phyloP scores from a whole-genome alignment of 1,284 basidiomycete genomes.

The Malassezia sympodialis region DNA sequence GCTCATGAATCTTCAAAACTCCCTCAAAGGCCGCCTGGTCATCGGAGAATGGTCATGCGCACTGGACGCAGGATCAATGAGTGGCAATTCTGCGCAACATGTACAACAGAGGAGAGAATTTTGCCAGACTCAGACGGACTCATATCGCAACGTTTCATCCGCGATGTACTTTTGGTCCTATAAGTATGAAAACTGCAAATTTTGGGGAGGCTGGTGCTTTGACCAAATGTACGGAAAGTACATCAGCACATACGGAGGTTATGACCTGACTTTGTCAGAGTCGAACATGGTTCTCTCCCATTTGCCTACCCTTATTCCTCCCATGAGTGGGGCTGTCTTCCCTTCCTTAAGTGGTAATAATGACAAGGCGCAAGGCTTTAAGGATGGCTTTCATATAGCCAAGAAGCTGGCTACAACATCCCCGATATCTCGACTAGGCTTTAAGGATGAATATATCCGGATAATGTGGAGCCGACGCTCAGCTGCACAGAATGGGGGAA shows the following conservation, averaged over 20 bases:
- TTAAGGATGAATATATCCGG: background rate
- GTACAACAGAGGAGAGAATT: slow-evolving; percentile 53
- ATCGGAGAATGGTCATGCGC: slow-evolving; percentile 54
- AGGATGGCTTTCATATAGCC: slow-evolving; percentile 7
- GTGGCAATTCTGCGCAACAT: slow-evolving; percentile 52
- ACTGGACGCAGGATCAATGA: slow-evolving; percentile 56
- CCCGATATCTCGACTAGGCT: slow-evolving; percentile 8
- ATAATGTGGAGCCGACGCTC: background rate
- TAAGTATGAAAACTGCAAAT: slow-evolving; percentile 47
- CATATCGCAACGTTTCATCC: slow-evolving; percentile 57
- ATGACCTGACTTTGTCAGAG: slow-evolving; percentile 21
- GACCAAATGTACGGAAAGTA: slow-evolving; percentile 24
- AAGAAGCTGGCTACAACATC: background rate
- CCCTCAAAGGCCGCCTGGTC: slow-evolving; percentile 56
- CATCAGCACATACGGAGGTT: slow-evolving; percentile 30
- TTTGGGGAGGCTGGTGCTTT: slow-evolving; percentile 46
- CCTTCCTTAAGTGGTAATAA: background rate
- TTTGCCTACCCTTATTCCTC: background rate
- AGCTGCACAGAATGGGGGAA: background rate
- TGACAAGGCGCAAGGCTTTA: background rate
- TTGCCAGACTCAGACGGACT: slow-evolving; percentile 58
- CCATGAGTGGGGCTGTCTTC: background rate
- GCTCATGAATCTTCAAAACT: slow-evolving; percentile 20
- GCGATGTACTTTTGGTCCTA: slow-evolving; percentile 68
- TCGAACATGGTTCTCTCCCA: background rate